Evolutionary conservation across 2,329 filamentous ascomycete species (phyloP), one percentile per base, ranked within the genome.

Genomic region (Epichloe uncinata): DNA sequence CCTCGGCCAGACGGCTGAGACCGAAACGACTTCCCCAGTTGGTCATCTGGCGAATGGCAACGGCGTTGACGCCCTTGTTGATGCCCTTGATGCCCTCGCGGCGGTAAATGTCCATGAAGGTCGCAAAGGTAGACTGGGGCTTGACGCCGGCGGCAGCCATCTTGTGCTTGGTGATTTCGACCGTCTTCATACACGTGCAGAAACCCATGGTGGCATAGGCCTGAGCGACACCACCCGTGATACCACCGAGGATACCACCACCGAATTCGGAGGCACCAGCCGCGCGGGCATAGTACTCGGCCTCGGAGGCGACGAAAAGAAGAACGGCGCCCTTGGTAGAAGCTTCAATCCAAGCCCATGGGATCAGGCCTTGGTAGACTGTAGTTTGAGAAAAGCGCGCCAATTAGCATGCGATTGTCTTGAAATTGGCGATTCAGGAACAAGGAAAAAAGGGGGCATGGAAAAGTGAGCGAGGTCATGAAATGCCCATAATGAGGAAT

Each of bases 121-220:
- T 97, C 60, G 82, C 79, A 69, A 95, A 94, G 58, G 93, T 97
- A 62, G 87, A 82, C n/a, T 82, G 86, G 22, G 88, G 87, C 73
- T 88, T 87, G 58, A 84, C 81, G 60, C 93, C 93, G 42, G 81
- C 58, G 35, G 87, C 84, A 13, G 87, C 89, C 64, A 93, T 76
- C 80, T 97, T 97, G 78, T 93, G 85, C 74, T 96, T 94, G 65
- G 93, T 98, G 72, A 98, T 98, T 72, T 98, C 93, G 58, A 97
- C 93, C 56, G 93, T 98, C 83, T 98, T 98, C 93, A 98, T 98
- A 81, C 93, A 98, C 54, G 93, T 98, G 74, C 93, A 98, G 82
- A 98, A 98, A 60, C 93, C 93, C 91, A 98, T 98, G 68, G 93
- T 98, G 58, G 93, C 93, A 69, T 98, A 98, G 53, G 93, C 93